A percentile compares a stretch with the other conserved stretches of the same genome.
phyloP scores from a whole-genome alignment of 139 green algal species.

The Astrephomene gubernaculifera region DNA sequence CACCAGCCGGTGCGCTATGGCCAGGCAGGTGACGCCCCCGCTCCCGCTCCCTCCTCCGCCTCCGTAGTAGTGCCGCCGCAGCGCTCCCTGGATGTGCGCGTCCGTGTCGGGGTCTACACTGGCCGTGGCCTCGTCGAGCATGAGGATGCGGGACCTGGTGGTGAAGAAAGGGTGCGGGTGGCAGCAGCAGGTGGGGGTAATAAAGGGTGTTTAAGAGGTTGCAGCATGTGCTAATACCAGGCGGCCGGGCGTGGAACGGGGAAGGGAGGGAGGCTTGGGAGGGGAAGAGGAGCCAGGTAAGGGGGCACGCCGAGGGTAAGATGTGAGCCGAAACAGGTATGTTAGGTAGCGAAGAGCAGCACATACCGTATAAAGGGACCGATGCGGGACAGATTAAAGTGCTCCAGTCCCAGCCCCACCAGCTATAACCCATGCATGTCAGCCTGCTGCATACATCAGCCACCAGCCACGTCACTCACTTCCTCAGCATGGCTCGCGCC shows the following conservation, averaged over 20 bases:
- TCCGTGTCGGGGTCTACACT: slow-evolving; percentile 91
- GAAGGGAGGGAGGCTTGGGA: neutral
- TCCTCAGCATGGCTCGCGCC: slow-evolving; percentile 74
- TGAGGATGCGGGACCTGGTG: slow-evolving; percentile 7
- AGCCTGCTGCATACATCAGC: too few species aligned
- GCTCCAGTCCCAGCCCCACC: too few species aligned
- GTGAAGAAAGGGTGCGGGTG: neutral
- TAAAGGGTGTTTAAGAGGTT: too few species aligned
- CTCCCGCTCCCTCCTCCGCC: neutral
- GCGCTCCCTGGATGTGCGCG: slow-evolving; percentile 72
- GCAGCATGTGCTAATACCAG: neutral
- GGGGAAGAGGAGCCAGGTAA: neutral
- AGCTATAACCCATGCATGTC: too few species aligned
- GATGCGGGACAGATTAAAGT: too few species aligned
- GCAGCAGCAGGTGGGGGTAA: neutral
- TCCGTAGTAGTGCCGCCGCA: slow-evolving; percentile 40
- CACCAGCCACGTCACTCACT: too few species aligned
- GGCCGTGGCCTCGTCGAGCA: slow-evolving; percentile 85
- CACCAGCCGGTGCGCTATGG: slow-evolving; percentile 78
- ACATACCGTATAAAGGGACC: too few species aligned
- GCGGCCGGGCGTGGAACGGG: neutral
- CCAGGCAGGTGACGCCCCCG: slow-evolving; percentile 66
- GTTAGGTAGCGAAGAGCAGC: too few species aligned
- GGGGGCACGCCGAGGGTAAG: too few species aligned
- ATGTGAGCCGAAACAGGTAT: too few species aligned